Conservation (phyloP, 1,284 basidiomycete species). For the Ustilago lituana region DNA sequence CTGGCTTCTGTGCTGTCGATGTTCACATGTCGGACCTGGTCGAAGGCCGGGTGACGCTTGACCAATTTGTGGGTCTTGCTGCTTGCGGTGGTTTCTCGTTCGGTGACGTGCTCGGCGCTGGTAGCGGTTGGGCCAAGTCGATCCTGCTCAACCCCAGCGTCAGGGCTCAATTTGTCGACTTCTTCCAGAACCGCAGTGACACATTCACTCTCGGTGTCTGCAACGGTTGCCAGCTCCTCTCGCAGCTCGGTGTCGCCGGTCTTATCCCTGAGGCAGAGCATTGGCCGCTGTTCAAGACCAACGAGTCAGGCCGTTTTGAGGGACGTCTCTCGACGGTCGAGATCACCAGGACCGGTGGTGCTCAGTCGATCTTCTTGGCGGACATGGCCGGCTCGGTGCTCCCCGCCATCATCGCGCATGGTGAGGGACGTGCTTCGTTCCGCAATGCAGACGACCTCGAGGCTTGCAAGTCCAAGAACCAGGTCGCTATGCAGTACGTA, state of each 20-base stretch:
- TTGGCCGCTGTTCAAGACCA: slow-evolving; percentile 93
- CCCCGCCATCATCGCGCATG: slow-evolving; percentile 94
- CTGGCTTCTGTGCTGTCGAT: slow-evolving; percentile 93
- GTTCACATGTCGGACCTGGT: slow-evolving; percentile 99
- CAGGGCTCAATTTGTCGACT: slow-evolving; percentile 78
- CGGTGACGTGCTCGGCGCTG: slow-evolving; percentile 96
- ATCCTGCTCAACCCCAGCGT: slow-evolving; percentile 82
- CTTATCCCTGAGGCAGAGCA: slow-evolving; percentile 84
- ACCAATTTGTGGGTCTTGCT: slow-evolving; percentile 83
- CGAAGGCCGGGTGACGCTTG: slow-evolving; percentile 75
- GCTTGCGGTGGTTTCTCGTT: slow-evolving; percentile 99
- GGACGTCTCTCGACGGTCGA: slow-evolving; percentile 83
- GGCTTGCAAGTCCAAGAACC: slow-evolving; percentile 26
- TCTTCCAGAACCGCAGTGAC: slow-evolving; percentile 78
- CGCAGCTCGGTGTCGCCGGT: slow-evolving; percentile 74
- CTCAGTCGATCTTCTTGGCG: slow-evolving; percentile 81
- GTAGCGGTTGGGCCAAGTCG: slow-evolving; percentile 96
- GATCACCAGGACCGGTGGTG: slow-evolving; percentile 71
- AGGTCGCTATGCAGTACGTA: slow-evolving; percentile 60
- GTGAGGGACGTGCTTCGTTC: slow-evolving; percentile 89
- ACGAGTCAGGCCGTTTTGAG: slow-evolving; percentile 90
- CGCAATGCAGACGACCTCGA: slow-evolving; percentile 25
- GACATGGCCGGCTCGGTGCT: slow-evolving; percentile 87
- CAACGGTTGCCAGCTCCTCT: slow-evolving; percentile 98
- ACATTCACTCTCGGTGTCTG: slow-evolving; percentile 95